Conservation (phyloP, 805 yeast genomes). For the Metschnikowia similis region DNA sequence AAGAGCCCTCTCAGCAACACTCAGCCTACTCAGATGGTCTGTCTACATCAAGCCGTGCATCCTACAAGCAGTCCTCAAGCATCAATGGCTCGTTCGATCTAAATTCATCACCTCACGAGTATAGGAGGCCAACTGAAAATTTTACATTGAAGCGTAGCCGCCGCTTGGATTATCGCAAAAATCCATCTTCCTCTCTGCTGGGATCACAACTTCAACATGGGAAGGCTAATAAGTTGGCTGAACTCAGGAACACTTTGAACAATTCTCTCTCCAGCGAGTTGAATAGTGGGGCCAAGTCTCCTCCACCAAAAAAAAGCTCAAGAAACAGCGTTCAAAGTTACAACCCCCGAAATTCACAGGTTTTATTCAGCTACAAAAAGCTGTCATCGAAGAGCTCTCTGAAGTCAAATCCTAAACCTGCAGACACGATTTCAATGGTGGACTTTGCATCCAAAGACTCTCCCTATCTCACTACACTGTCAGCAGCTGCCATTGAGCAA, state of each 20-base stretch:
- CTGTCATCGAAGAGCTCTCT: conserved; percentile 3
- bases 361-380: conserved; percentile 33
- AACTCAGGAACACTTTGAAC: conserved; percentile 17
- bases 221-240: conserved; percentile 25
- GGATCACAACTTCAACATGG: conserved; percentile 22
- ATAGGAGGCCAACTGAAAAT: conserved; percentile 11
- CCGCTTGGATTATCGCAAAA: conserved; percentile 37
- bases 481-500: conserved; percentile 8
- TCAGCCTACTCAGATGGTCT: neutral
- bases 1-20: conserved; percentile 9
- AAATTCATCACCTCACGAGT: neutral
- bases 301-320: neutral
- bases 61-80: neutral
- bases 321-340: conserved; percentile 13
- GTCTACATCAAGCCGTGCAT: neutral
- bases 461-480: conserved; percentile 19
- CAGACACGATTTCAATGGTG: conserved; percentile 3
- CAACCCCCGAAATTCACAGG: conserved; percentile 30
- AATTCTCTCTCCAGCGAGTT: neutral
- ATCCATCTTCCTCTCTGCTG: conserved; percentile 18
- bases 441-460: conserved; percentile 15
- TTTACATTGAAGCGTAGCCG: conserved; percentile 36
- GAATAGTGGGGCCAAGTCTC: neutral
- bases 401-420: neutral
- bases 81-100: neutral